These are phyloP conservation scores for Hansenula lynferdii DNA, from an alignment of 1,139 yeast genomes.

Conservation along the genomic window DNA sequence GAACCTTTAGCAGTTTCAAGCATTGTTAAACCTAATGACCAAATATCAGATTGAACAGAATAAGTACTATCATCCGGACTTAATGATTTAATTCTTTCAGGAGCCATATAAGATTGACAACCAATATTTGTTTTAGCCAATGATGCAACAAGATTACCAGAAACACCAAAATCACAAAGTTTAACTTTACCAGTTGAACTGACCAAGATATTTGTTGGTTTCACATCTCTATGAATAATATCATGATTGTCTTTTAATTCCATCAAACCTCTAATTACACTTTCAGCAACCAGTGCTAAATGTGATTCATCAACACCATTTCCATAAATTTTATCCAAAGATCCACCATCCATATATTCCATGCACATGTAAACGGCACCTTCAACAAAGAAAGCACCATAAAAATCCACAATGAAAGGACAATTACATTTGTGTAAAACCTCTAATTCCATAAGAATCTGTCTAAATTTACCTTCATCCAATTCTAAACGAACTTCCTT, in stretches of 20 bases:
- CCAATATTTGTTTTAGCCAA: slow-evolving; percentile 96
- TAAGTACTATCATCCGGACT: slow-evolving; percentile 71
- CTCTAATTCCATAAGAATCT: slow-evolving; percentile 93
- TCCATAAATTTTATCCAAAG: slow-evolving; percentile 80
- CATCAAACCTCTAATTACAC: slow-evolving; percentile 78
- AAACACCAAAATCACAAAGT: slow-evolving; percentile 94
- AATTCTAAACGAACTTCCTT: slow-evolving; percentile 90
- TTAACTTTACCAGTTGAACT: slow-evolving; percentile 81
- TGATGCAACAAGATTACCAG: slow-evolving; percentile 93
- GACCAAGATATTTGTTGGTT: slow-evolving; percentile 90
- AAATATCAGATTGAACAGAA: slow-evolving; percentile 91
- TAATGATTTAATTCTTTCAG: slow-evolving; percentile 79
- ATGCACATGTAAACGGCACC: slow-evolving; percentile 99
- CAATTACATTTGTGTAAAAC: slow-evolving; percentile 86
- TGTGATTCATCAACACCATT: slow-evolving; percentile 80
- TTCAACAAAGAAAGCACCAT: slow-evolving; percentile 95
- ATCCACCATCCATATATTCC: slow-evolving; percentile 98
- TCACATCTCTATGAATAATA: slow-evolving; percentile 94
- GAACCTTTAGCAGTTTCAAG: slow-evolving; percentile 87
- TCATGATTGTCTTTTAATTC: slow-evolving; percentile 86
- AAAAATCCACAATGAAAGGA: slow-evolving; percentile 90
- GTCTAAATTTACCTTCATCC: slow-evolving; percentile 88
- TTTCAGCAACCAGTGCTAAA: slow-evolving; percentile 75
- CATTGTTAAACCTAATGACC: slow-evolving; percentile 91
- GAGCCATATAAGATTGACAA: slow-evolving; percentile 99